These are phyloP conservation scores for Coniochaeta pulveracea DNA, from an alignment of 2,329 filamentous ascomycete species.

Conservation along the genomic window DNA sequence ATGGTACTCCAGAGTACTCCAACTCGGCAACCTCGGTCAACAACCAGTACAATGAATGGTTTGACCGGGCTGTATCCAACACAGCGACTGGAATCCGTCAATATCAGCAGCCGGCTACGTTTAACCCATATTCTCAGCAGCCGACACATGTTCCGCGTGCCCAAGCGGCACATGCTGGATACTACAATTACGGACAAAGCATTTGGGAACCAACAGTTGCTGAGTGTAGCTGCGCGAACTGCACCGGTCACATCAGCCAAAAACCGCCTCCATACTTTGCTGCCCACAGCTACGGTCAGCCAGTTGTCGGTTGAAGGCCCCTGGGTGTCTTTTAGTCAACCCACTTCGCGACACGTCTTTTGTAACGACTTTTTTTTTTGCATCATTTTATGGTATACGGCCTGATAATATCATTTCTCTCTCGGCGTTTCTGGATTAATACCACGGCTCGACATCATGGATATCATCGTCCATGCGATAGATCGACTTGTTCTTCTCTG, in stretches of 20 bases:
- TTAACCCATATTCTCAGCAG: constrained; percentile 18
- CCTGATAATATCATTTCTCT: constrained; percentile 13
- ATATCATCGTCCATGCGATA: constrained; percentile 9
- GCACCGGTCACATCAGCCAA: constrained; percentile 26
- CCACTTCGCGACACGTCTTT: too few relatives aligned
- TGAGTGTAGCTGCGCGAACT: constrained; percentile 38
- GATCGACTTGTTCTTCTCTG: constrained; percentile 8
- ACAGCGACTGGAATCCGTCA: constrained; percentile 20
- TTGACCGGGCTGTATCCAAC: constrained; percentile 25
- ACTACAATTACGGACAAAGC: constrained; percentile 33
- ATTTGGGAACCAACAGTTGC: constrained; percentile 37
- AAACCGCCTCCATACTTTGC: constrained; percentile 37
- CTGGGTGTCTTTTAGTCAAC: too few relatives aligned
- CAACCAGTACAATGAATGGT: constrained; percentile 47
- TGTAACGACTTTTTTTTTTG: constrained; percentile 5
- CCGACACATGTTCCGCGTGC: constrained; percentile 28
- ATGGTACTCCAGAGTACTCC: constrained; percentile 47
- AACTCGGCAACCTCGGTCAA: constrained; percentile 44
- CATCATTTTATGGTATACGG: constrained; percentile 14
- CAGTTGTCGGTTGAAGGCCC: constrained; percentile 37
- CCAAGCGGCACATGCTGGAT: constrained; percentile 26
- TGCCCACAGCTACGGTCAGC: constrained; percentile 37
- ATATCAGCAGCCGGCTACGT: constrained; percentile 29
- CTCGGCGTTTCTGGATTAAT: constrained; percentile 15
- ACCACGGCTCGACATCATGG: constrained; percentile 7